Evolutionary conservation across 495 filamentous ascomycete species (phyloP), one percentile per base, ranked within the genome.

Genomic region (Hyaloscypha finlandica): DNA sequence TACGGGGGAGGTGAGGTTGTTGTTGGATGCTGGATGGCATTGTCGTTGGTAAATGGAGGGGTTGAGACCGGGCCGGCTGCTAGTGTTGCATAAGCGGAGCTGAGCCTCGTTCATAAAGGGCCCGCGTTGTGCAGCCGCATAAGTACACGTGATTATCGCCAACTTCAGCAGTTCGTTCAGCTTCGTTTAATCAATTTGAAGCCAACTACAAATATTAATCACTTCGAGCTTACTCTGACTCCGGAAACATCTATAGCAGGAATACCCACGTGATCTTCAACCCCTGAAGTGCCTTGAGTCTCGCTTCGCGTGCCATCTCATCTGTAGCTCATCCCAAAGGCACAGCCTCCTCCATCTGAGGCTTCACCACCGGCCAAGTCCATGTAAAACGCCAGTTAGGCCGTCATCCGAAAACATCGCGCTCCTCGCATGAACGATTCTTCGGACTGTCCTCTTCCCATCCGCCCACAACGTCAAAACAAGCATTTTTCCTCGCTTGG

Each of bases 391-490:
- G 3, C 4, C 53, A 33, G 63, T 33, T 65, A 58, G 12, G 53
- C 53, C 55, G 25, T 65, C 63, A 51, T 65, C 48, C 45, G 53
- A 65, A 65, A 58, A 65, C 63, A 65, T 56, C 12, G 35, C 16
- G 42, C 53, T 57, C 35, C 8, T 22, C 48, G 65, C 65, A 67
- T 67, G 57, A 62, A 61, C 22, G 37, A 39, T 57, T 33, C 31
- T 62, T 67, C 65, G 65, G 65, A 57, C 25, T 32, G 6, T 48
- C 12, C 31, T 61, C 59, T 57, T 67, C 65, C 65, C 65, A 61
- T 52, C 58, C 14, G 31, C 16, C 2, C 25, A 4, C 29, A 30
- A 51, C 22, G 54, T 52, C 54, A 56, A 56, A n/a, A 29, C 29
- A 60, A 52, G 56, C 42, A 2, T 22, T 25, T 48, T 53, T 45